A percentile compares a stretch with the other conserved stretches of the same genome.
phyloP scores from a whole-genome alignment of 805 yeast species.

The Metschnikowia gelsemii region DNA sequence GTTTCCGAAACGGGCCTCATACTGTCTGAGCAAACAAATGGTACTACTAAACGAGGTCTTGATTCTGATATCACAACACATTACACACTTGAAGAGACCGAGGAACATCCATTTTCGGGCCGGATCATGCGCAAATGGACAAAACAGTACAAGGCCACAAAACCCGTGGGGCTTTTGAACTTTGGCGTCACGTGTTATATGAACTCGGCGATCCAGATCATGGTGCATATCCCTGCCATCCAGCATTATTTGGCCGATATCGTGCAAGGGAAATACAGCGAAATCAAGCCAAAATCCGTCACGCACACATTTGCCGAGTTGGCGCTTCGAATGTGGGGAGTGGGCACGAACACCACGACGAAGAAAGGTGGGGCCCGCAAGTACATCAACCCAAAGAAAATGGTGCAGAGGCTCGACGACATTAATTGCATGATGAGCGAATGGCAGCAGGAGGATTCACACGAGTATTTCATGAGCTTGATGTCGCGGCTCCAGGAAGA shows the following conservation, averaged over 20 bases:
- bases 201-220: constrained; percentile 90
- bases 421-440: constrained; percentile 95
- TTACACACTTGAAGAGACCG: constrained; percentile 56
- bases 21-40: too few relatives aligned
- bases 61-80: constrained; percentile 30
- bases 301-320: constrained; percentile 68
- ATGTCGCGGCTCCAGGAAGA: constrained; percentile 89
- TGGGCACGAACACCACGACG: constrained; percentile 37
- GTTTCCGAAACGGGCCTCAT: constrained; percentile 14
- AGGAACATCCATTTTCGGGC: constrained; percentile 64
- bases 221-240: constrained; percentile 88
- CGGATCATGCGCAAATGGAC: constrained; percentile 68
- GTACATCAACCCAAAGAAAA: constrained; percentile 71
- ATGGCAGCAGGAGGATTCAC: constrained; percentile 98
- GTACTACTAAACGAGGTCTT: too few relatives aligned
- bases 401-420: constrained; percentile 70
- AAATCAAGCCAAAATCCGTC: constrained; percentile 56
- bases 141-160: constrained; percentile 46
- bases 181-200: constrained; percentile 97
- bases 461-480: constrained; percentile 93
- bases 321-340: constrained; percentile 64
- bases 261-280: constrained; percentile 47
- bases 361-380: constrained; percentile 30
- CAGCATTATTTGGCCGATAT: constrained; percentile 78
- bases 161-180: constrained; percentile 76